Evolutionary conservation across 73 alveolate genomes (phyloP).

Genomic region (Paramecium biaurelia): DNA sequence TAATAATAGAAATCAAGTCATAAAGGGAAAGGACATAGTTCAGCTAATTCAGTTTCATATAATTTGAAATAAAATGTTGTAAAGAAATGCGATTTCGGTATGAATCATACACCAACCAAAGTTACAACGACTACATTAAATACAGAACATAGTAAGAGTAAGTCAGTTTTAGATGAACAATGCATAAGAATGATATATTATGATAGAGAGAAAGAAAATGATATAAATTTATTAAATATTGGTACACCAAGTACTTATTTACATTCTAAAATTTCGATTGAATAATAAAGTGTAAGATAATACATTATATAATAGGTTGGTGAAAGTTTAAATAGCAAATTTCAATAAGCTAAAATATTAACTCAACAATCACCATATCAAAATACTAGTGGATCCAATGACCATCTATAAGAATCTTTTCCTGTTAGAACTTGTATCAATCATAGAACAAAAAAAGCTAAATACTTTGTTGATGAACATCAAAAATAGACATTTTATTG

Average conservation of each 20-base stretch:
- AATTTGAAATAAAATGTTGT: background rate
- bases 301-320: background rate
- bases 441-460: slow-evolving; percentile 40
- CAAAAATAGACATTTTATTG: background rate
- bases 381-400: background rate
- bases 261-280: background rate
- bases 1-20: background rate
- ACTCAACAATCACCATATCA: background rate
- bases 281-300: slow-evolving; percentile 9
- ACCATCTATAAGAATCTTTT: slow-evolving; percentile 22
- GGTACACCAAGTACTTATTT: slow-evolving; percentile 35
- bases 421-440: slow-evolving; percentile 5
- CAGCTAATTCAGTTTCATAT: slow-evolving; percentile 30
- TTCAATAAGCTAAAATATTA: background rate
- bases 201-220: slow-evolving; percentile 40
- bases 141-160: slow-evolving; percentile 52
- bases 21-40: slow-evolving; percentile 18
- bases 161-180: slow-evolving; percentile 14
- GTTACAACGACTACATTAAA: background rate
- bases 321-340: background rate
- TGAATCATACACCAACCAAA: slow-evolving; percentile 19
- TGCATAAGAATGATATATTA: background rate
- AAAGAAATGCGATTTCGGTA: background rate
- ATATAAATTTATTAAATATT: background rate
- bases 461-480: background rate